Conservation (phyloP, 2,329 filamentous ascomycete genomes). For the Botrytis medusae region DNA sequence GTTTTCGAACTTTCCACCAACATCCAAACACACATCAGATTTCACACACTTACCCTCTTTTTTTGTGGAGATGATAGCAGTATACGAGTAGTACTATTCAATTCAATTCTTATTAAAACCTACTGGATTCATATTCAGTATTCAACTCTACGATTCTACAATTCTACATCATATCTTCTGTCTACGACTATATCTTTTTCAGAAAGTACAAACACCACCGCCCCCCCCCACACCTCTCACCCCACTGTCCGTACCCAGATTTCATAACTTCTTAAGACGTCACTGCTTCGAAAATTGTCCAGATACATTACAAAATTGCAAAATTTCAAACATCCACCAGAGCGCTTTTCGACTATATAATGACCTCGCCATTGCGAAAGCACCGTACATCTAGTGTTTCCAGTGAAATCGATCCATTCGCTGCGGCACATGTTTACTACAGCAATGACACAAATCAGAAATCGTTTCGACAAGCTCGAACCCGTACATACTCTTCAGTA, state of each 20-base stretch:
- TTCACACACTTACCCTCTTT: background rate
- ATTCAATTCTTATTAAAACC: background rate
- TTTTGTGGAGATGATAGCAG: conserved; percentile 5
- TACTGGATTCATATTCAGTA: background rate
- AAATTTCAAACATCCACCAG: background rate
- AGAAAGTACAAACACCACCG: background rate
- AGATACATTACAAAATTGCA: background rate
- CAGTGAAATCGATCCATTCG: conserved; percentile 38
- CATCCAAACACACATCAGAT: background rate
- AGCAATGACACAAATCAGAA: conserved; percentile 33
- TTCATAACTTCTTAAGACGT: background rate
- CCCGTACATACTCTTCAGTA: conserved; percentile 39
- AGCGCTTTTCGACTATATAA: conserved; percentile 19
- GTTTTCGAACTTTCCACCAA: background rate
- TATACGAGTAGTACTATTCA: background rate
- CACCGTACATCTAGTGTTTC: conserved; percentile 28
- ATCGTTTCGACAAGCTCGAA: conserved; percentile 33
- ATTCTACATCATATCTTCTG: background rate
- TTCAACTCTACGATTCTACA: background rate
- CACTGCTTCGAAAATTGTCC: background rate
- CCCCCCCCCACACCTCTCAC: background rate
- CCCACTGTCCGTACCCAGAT: background rate
- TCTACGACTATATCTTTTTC: background rate
- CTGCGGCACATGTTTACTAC: conserved; percentile 39
- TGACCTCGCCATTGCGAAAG: conserved; percentile 31